Evolutionary conservation across 2,329 filamentous ascomycete species (phyloP).

Genomic region (Camillea tinctor): DNA sequence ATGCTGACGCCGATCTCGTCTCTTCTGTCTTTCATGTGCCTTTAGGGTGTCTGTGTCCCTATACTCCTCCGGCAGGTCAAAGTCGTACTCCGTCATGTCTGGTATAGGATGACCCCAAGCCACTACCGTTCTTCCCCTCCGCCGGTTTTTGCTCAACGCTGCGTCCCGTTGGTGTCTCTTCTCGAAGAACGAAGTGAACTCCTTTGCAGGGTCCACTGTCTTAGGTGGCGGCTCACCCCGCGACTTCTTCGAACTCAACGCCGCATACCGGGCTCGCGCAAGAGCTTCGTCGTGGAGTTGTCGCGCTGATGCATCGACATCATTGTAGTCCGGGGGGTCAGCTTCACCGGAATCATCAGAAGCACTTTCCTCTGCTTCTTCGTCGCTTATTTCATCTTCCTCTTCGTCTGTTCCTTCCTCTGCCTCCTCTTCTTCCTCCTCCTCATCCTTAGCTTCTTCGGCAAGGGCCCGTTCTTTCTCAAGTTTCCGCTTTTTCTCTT

Average conservation of each 20-base stretch:
- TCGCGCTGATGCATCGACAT: constrained; percentile 69
- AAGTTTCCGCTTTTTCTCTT: constrained; percentile 79
- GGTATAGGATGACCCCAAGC: constrained; percentile 84
- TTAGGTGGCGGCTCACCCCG: constrained; percentile 26
- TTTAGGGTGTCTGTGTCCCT: constrained; percentile 55
- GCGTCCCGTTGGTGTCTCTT: constrained; percentile 78
- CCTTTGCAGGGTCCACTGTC: constrained; percentile 44
- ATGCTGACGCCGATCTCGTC: constrained; percentile 57
- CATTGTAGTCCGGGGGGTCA: constrained; percentile 63
- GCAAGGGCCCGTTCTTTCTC: constrained; percentile 67
- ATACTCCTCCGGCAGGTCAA: constrained; percentile 69
- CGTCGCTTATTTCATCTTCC: constrained; percentile 30
- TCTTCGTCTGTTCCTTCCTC: constrained; percentile 20
- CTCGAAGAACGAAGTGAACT: constrained; percentile 84
- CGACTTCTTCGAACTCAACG: constrained; percentile 21
- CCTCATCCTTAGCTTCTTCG: constrained; percentile 49
- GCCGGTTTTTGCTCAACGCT: constrained; percentile 70
- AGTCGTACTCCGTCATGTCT: constrained; percentile 68
- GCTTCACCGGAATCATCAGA: constrained; percentile 43
- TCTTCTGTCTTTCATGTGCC: constrained; percentile 60
- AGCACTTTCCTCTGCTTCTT: constrained; percentile 27
- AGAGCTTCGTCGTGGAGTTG: constrained; percentile 72
- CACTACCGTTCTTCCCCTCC: constrained; percentile 65
- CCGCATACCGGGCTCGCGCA: constrained; percentile 27
- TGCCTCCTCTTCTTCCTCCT: constrained; percentile 24